Evolutionary conservation across 2,329 filamentous ascomycete genomes (phyloP).

Genomic region (Purpureocillium lavendulum): DNA sequence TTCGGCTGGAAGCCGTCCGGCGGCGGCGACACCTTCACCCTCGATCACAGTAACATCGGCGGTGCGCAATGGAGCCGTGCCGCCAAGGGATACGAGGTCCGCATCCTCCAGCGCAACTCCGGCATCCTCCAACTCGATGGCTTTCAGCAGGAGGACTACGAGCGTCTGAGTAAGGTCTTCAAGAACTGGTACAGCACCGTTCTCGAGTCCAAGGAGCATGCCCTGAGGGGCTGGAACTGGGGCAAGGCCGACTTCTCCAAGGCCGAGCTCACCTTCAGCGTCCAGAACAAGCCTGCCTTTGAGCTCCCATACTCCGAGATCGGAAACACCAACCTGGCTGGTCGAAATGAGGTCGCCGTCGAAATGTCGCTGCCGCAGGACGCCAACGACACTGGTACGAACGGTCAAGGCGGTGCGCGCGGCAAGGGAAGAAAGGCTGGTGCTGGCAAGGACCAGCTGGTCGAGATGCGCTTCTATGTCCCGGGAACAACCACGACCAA

Average conservation of each 20-base stretch:
- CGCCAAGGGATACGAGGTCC: slow-evolving; percentile 86
- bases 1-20: slow-evolving; percentile 89
- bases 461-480: slow-evolving; percentile 99
- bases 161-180: slow-evolving; percentile 85
- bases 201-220: slow-evolving; percentile 88
- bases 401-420: slow-evolving; percentile 64
- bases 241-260: slow-evolving; percentile 96
- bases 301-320: slow-evolving; percentile 97
- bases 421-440: slow-evolving; percentile 82
- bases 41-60: slow-evolving; percentile 78
- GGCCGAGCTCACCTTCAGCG: slow-evolving; percentile 90
- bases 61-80: slow-evolving; percentile 92
- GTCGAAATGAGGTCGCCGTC: slow-evolving; percentile 94
- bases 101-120: slow-evolving; percentile 76
- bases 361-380: slow-evolving; percentile 78
- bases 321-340: slow-evolving; percentile 93
- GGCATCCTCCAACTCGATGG: slow-evolving; percentile 91
- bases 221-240: slow-evolving; percentile 97
- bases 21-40: slow-evolving; percentile 86
- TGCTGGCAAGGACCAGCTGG: slow-evolving; percentile 82
- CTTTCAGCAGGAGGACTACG: slow-evolving; percentile 90
- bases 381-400: slow-evolving; percentile 62
- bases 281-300: slow-evolving; percentile 92
- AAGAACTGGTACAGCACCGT: slow-evolving; percentile 97
- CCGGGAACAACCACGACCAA: slow-evolving; percentile 81